These are phyloP conservation scores for Fomitiporia mediterranea DNA, from an alignment of 1,284 basidiomycete species.

Conservation along the genomic window DNA sequence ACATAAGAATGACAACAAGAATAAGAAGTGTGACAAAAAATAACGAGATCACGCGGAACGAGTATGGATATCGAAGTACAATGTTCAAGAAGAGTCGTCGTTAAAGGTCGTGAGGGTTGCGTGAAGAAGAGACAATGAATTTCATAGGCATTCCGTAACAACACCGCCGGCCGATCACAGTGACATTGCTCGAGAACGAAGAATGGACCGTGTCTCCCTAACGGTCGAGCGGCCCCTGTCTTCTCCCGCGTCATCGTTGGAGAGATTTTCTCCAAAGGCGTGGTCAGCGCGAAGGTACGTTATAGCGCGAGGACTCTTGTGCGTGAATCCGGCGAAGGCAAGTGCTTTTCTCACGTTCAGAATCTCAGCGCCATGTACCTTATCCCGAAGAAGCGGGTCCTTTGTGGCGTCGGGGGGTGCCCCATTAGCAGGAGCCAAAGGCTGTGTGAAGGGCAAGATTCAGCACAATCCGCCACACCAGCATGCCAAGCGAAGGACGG, in stretches of 20 bases:
- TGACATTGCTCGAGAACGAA: constrained; percentile 72
- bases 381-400: constrained; percentile 84
- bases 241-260: constrained; percentile 42
- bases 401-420: constrained; percentile 77
- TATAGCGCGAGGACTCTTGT: constrained; percentile 76
- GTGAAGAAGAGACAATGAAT: neutral
- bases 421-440: constrained; percentile 85
- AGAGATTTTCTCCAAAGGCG: constrained; percentile 56
- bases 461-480: neutral
- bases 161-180: constrained; percentile 41
- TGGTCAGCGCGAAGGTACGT: constrained; percentile 70
- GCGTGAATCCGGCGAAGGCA: constrained; percentile 87
- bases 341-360: constrained; percentile 87
- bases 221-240: constrained; percentile 58
- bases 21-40: neutral
- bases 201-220: constrained; percentile 52
- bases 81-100: constrained; percentile 2
- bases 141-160: constrained; percentile 9
- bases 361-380: constrained; percentile 79
- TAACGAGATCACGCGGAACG: neutral
- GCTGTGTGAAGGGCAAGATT: constrained; percentile 38
- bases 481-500: constrained; percentile 11
- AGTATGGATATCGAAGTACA: neutral
- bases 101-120: constrained; percentile 5
- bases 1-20: no score